A percentile compares a stretch with the other conserved stretches of the same genome.
These are phyloP conservation scores for Oenanthe javanica DNA, from an alignment of 140 eudicot species.

Conservation along the genomic window DNA sequence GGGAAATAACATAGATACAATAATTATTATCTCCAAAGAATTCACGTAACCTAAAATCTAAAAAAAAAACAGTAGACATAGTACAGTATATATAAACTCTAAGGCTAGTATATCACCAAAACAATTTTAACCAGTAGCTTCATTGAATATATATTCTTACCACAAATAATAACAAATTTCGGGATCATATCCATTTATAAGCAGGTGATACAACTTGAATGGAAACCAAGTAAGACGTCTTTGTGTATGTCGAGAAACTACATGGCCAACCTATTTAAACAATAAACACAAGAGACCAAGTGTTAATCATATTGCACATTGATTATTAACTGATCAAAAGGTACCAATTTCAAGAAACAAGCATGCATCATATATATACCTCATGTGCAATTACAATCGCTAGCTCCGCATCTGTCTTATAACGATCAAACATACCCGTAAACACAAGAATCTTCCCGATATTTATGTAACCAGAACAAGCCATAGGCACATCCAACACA, in stretches of 20 bases:
- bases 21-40: background rate
- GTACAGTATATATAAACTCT: background rate
- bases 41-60: background rate
- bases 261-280: background rate
- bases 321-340: background rate
- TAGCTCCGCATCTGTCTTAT: background rate
- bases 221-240: background rate
- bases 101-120: background rate
- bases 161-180: background rate
- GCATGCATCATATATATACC: background rate
- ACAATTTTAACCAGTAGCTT: background rate
- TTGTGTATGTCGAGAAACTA: conserved; percentile 1
- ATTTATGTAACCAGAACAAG: background rate
- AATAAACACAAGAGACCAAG: background rate
- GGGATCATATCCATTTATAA: background rate
- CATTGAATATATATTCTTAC: background rate
- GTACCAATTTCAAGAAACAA: background rate
- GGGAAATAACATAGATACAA: background rate
- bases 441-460: conserved; percentile 3
- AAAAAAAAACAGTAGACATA: background rate
- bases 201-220: background rate
- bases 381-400: background rate
- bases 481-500: background rate
- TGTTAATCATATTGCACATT: background rate
- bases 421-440: background rate